Evolutionary conservation across 2,329 filamentous ascomycete species (phyloP), one percentile per base, ranked within the genome.

Genomic region (Mycosphaerella arachidis): DNA sequence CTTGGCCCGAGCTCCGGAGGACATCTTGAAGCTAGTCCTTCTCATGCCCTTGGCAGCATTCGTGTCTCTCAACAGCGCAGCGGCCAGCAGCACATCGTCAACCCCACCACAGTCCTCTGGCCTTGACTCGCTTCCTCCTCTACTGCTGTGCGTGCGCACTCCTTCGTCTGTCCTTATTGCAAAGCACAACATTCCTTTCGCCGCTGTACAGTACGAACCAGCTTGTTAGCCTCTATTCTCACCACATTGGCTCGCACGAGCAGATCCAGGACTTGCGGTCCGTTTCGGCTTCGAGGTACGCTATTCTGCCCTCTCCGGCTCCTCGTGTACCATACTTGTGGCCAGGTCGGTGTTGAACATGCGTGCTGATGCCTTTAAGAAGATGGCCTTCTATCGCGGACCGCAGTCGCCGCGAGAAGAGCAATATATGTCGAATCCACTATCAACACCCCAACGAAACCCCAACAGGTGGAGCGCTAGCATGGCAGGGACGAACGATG

Each of bases 351-450:
- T 50, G 48, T 24, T n/a, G 18, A 30, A 35, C 30, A 54, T 40
- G 35, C 53, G 33, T 51, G 52, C 63, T 65, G 58, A 65, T 52
- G 31, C 45, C 18, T 20, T 27, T 10, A 35, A 51, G 31, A 54
- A 65, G 67, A 89, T 89, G 86, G 84, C 86, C 67, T 88, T 84
- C 77, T 84, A 89, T 77, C 86, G 88, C 69, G 84, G 84, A 72
- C 87, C 92, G 76, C 86, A 89, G 76, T 90, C 90, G 68, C 85
- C 90, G 58, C 85, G 87, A 69, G 89, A 88, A 77, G 91, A 96
- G 71, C 79, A 85, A 70, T 69, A 64, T 61, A 55, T 61, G 31
- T 56, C 63, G 50, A 71, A 71, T 58, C 87, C 90, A 9, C 64
- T 74, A 40, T 73, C 77, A 30, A 71, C 84, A 86, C 68, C 70